Evolutionary conservation across 2,329 filamentous ascomycete species (phyloP).

Genomic region (Pseudopithomyces chartarum): DNA sequence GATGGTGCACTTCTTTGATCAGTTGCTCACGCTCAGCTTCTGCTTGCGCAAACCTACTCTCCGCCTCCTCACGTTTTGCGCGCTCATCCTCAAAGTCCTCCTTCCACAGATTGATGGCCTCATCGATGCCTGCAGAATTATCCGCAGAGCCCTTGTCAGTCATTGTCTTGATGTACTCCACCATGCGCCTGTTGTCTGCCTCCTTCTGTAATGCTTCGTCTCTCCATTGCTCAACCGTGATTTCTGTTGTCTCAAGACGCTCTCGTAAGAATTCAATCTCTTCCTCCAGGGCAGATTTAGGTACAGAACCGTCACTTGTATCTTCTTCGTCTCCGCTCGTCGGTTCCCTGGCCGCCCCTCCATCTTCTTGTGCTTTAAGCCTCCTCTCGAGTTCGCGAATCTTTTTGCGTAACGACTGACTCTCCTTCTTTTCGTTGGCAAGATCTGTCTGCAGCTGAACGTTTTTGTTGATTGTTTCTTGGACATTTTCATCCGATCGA

Average conservation of each 20-base stretch:
- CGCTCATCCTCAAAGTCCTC: conserved; percentile 93
- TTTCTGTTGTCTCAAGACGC: conserved; percentile 80
- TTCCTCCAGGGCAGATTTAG: conserved; percentile 74
- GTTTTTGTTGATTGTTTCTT: conserved; percentile 97
- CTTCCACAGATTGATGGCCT: conserved; percentile 79
- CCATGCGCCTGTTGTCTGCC: conserved; percentile 83
- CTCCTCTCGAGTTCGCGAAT: conserved; percentile 87
- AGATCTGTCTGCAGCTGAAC: conserved; percentile 92
- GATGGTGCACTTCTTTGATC: conserved; percentile 79
- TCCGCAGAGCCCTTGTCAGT: conserved; percentile 51
- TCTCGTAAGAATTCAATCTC: conserved; percentile 86
- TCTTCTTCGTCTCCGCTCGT: conserved; percentile 57
- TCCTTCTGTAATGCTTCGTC: conserved; percentile 80
- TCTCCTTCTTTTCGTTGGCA: conserved; percentile 87
- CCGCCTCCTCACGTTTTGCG: conserved; percentile 82
- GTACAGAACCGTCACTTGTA: conserved; percentile 58
- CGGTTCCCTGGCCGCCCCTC: conserved; percentile 51
- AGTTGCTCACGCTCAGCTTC: conserved; percentile 87
- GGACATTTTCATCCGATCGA: conserved; percentile 92
- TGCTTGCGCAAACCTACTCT: conserved; percentile 83
- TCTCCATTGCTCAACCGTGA: conserved; percentile 80
- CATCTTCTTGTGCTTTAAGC: conserved; percentile 63
- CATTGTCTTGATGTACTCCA: conserved; percentile 75
- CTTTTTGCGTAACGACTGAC: conserved; percentile 78
- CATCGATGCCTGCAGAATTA: conserved; percentile 44